phyloP scores from a whole-genome alignment of 1,284 basidiomycete genomes.

The Ceratobasidium sp. region DNA sequence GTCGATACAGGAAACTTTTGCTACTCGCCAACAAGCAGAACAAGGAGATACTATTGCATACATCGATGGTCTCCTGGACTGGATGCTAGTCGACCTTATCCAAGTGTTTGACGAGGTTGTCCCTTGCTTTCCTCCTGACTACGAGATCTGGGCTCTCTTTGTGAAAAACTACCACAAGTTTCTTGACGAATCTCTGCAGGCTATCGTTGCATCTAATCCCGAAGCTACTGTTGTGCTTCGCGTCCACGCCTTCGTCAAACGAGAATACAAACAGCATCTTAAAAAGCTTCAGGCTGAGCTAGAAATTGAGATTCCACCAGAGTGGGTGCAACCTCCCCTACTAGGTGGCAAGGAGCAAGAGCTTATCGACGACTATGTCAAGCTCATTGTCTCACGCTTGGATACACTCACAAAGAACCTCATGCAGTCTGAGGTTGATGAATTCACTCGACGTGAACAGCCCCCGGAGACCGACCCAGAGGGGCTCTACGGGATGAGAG shows the following conservation, averaged over 20 bases:
- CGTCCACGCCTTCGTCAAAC: constrained; percentile 92
- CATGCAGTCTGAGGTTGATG: constrained; percentile 90
- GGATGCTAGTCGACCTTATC: constrained; percentile 96
- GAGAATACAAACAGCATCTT: constrained; percentile 93
- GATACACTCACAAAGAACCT: constrained; percentile 98
- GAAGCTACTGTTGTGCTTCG: constrained; percentile 90
- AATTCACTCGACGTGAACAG: constrained; percentile 86
- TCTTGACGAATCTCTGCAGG: constrained; percentile 83
- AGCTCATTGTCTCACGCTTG: constrained; percentile 93
- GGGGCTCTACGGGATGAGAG: constrained; percentile 92
- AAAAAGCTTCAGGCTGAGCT: constrained; percentile 61
- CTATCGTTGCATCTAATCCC: constrained; percentile 80
- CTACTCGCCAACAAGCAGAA: constrained; percentile 75
- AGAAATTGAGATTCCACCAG: constrained; percentile 87
- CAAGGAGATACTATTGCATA: constrained; percentile 79
- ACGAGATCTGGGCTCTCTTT: constrained; percentile 87
- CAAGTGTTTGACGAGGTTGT: constrained; percentile 90
- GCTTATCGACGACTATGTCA: constrained; percentile 96
- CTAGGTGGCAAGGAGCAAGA: constrained; percentile 94
- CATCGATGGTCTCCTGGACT: constrained; percentile 80
- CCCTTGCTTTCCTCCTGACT: constrained; percentile 93
- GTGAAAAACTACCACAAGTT: constrained; percentile 94
- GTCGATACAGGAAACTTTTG: constrained; percentile 82
- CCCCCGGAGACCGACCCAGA: constrained; percentile 93
- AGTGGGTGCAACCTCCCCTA: constrained; percentile 89